Evolutionary conservation across 768 basidiomycete genomes (phyloP).

Genomic region (Russula sp.): DNA sequence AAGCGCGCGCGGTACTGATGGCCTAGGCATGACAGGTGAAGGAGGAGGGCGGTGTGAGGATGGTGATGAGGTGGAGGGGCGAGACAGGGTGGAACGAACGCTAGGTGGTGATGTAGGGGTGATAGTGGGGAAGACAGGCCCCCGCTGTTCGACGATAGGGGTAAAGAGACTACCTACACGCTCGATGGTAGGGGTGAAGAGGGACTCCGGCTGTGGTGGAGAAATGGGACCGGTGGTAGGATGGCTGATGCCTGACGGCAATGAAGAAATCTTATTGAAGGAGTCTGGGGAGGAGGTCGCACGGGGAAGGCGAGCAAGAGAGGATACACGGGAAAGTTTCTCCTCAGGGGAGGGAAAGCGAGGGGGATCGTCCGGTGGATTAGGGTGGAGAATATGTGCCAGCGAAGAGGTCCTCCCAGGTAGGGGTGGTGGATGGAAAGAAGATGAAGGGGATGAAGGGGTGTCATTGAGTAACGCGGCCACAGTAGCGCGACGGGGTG

Average conservation of each 20-base stretch:
- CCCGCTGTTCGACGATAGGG: conserved; percentile 18
- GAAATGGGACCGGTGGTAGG: conserved; percentile 2
- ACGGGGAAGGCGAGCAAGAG: conserved; percentile 15
- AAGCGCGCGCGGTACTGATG: conserved; percentile 15
- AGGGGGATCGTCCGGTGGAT: conserved; percentile 19
- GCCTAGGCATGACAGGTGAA: conserved; percentile 22
- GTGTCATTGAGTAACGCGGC: conserved; percentile 68
- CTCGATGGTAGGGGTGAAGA: conserved; percentile 21
- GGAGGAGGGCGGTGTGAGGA: conserved; percentile 19
- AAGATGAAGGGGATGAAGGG: conserved; percentile 29
- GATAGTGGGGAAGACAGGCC: background rate
- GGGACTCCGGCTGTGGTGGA: conserved; percentile 13
- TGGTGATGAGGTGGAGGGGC: conserved; percentile 25
- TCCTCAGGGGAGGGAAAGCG: conserved; percentile 24
- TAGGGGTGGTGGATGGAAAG: conserved; percentile 18
- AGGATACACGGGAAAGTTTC: conserved; percentile 20
- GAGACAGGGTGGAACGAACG: conserved; percentile 15
- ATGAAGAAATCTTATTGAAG: conserved; percentile 2
- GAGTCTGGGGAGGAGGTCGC: conserved; percentile 6
- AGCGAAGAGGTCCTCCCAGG: conserved; percentile 23
- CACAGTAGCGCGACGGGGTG: conserved; percentile 63
- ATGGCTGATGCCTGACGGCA: conserved; percentile 8
- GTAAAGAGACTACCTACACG: conserved; percentile 14
- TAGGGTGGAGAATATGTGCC: conserved; percentile 26
- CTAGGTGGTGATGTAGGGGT: conserved; percentile 18